Percentiles rank a stretch among this genome's conserved stretches.
phyloP scores from a whole-genome alignment of 164 flowering plant species.

The Kalanchoe fedtschenkoi region DNA sequence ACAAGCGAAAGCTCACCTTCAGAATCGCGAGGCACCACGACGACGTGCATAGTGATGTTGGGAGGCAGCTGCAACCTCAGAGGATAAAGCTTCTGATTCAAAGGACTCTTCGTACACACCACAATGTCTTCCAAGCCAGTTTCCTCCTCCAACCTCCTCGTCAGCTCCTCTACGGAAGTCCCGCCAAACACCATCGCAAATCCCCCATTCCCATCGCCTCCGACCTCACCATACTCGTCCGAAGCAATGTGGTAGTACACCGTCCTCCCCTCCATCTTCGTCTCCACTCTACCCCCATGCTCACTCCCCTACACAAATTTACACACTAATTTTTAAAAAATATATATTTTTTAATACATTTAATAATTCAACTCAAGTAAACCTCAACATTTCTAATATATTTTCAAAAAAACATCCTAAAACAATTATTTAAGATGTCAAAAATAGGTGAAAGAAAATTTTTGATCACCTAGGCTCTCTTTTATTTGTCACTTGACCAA shows the following conservation, averaged over 20 bases:
- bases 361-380: no score
- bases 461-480: no score
- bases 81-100: slow-evolving; percentile 60
- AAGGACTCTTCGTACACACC: slow-evolving; percentile 39
- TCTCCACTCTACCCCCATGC: background rate
- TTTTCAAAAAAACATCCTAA: no score
- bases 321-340: no score
- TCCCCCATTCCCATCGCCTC: background rate
- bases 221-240: slow-evolving; percentile 4
- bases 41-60: slow-evolving; percentile 45
- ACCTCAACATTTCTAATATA: background rate
- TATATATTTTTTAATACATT: slow-evolving; percentile 4
- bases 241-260: slow-evolving; percentile 8
- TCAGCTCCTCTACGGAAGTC: background rate
- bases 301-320: background rate
- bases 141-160: background rate
- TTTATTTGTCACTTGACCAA: no score
- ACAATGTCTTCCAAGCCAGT: slow-evolving; percentile 21
- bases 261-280: slow-evolving; percentile 2
- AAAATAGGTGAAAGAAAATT: no score
- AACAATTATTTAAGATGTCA: no score
- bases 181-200: slow-evolving; percentile 3
- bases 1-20: background rate
- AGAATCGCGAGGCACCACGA: slow-evolving; percentile 47
- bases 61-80: slow-evolving; percentile 69